A percentile compares a stretch with the other conserved stretches of the same genome.
Evolutionary conservation across 2,329 filamentous ascomycete genomes (phyloP).

Genomic region (Talaromyces sp.): DNA sequence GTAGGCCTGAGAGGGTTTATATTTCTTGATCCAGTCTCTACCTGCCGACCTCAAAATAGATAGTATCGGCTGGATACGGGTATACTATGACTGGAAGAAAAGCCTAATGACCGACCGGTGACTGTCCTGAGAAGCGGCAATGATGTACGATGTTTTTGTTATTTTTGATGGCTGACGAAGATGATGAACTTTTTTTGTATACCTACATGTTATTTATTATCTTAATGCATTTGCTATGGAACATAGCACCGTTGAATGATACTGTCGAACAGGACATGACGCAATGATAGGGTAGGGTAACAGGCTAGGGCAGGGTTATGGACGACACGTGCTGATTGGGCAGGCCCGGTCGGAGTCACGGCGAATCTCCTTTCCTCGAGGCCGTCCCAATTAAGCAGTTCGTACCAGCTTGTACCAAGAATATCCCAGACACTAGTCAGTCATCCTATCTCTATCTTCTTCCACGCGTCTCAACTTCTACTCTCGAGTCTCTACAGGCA

Average conservation of each 20-base stretch:
- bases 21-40: slow-evolving; percentile 36
- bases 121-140: no score
- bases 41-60: neutral
- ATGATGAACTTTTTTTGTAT: neutral
- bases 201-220: neutral
- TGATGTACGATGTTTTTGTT: neutral
- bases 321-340: neutral
- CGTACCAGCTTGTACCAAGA: neutral
- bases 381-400: neutral
- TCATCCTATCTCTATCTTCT: neutral
- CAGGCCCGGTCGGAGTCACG: neutral
- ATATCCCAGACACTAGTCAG: neutral
- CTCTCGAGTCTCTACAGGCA: neutral
- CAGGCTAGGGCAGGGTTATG: neutral
- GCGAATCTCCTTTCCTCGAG: neutral
- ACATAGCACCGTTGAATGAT: neutral
- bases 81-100: neutral
- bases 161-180: neutral
- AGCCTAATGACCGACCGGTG: neutral
- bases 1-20: slow-evolving; percentile 38
- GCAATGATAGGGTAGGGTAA: neutral
- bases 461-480: neutral
- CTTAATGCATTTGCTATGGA: neutral
- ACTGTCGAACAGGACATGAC: neutral
- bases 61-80: neutral